A percentile compares a stretch with the other conserved stretches of the same genome.
These are phyloP conservation scores for Ceratocystis destructans DNA, from an alignment of 2,329 filamentous ascomycete genomes.

Conservation along the genomic window DNA sequence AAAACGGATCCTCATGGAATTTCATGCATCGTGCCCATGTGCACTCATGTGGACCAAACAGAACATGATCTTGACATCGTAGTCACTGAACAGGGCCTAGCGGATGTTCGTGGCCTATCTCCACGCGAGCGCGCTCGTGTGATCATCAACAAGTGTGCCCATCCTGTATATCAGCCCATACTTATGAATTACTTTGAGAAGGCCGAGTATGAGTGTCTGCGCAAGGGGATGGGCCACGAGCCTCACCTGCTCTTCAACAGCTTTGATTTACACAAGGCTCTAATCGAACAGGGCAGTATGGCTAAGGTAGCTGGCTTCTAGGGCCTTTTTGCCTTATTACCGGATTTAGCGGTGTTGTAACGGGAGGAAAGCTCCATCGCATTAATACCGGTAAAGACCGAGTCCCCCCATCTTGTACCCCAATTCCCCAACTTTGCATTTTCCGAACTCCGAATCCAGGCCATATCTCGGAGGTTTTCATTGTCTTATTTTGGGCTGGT, in stretches of 20 bases:
- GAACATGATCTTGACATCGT: constrained; percentile 87
- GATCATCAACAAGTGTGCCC: constrained; percentile 76
- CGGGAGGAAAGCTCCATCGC: background rate
- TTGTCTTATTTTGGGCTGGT: background rate
- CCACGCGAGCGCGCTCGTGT: constrained; percentile 69
- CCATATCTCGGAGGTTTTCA: background rate
- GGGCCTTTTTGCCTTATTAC: background rate
- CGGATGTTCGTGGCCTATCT: constrained; percentile 68
- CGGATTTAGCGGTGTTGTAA: background rate
- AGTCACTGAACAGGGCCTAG: constrained; percentile 62
- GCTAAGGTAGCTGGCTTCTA: constrained; percentile 45
- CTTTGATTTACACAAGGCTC: constrained; percentile 79
- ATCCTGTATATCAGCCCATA: constrained; percentile 74
- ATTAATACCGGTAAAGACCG: background rate
- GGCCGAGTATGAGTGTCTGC: constrained; percentile 73
- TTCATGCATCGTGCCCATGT: constrained; percentile 84
- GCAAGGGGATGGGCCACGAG: constrained; percentile 81
- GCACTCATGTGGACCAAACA: constrained; percentile 82
- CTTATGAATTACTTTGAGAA: constrained; percentile 70
- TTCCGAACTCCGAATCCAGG: background rate
- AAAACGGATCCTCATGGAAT: constrained; percentile 75
- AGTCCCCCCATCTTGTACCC: background rate
- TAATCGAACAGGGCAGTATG: constrained; percentile 77
- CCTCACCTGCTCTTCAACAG: constrained; percentile 74
- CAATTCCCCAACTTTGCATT: background rate